These are phyloP conservation scores for Aureobasidium namibiae DNA, from an alignment of 2,329 filamentous ascomycete species.

Conservation along the genomic window DNA sequence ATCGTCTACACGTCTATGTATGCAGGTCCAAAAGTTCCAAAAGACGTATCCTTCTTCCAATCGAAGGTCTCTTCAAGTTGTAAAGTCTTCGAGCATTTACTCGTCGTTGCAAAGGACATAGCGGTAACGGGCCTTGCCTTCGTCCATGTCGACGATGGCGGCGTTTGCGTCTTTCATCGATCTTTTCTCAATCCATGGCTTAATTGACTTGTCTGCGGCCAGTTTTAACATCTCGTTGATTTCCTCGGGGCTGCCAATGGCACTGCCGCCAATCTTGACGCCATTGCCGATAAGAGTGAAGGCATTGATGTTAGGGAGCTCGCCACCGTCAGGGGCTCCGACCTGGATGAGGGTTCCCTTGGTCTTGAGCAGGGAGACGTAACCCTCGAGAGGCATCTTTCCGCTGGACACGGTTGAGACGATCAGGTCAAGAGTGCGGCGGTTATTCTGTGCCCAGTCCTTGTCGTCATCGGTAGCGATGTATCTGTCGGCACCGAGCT, in stretches of 20 bases:
- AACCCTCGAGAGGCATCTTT: slow-evolving; percentile 53
- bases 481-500: slow-evolving; percentile 50
- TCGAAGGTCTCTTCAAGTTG: not conserved
- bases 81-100: not conserved
- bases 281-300: slow-evolving; percentile 50
- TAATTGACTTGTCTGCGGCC: slow-evolving; percentile 49
- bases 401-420: slow-evolving; percentile 47
- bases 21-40: not conserved
- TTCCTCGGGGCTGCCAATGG: slow-evolving; percentile 46
- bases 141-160: slow-evolving; percentile 48
- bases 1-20: not conserved
- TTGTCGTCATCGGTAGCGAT: slow-evolving; percentile 49
- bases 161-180: slow-evolving; percentile 51
- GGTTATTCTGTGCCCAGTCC: slow-evolving; percentile 49
- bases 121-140: slow-evolving; percentile 43
- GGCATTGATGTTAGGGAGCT: slow-evolving; percentile 44
- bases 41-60: not conserved
- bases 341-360: slow-evolving; percentile 53
- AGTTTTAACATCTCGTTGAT: slow-evolving; percentile 54
- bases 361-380: slow-evolving; percentile 50
- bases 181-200: slow-evolving; percentile 54
- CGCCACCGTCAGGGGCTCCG: slow-evolving; percentile 35
- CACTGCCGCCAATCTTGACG: slow-evolving; percentile 34
- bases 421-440: slow-evolving; percentile 46
- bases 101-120: slow-evolving; percentile 30